Base-by-base conservation (phyloP, 345 rosid species). In the Alliaria petiolata region DNA sequence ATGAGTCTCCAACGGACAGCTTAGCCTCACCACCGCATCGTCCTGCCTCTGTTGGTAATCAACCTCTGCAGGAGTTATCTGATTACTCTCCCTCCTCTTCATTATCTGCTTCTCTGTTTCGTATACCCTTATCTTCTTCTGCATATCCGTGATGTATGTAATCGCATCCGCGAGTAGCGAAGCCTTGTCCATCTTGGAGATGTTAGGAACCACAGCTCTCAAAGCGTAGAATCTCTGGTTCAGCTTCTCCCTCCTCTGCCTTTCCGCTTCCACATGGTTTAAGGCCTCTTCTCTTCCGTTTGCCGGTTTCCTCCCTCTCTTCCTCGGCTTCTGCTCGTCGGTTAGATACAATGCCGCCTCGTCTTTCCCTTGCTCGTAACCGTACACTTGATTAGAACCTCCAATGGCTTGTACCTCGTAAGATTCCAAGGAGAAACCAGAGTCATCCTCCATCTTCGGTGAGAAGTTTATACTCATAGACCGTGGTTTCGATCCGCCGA, bases 131-230 rank as follows among this genome's bases (percentile, higher is more conserved):
- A 91, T 88, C 70, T 87, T 90, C 81, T 25, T 83, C 80, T 87
- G 96, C 76, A 93, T 93, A 64, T 90, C 98, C 0, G 86, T 89
- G 60, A 92, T 90, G 76, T 85, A 88, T 36, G 89, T 75, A 60
- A 92, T 92, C 26, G 98, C 96, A 59, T 92, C 95, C 1, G 96
- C 98, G 4, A 92, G 96, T 7, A 92, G 82, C 13, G 98, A 92
- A 25, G 98, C 96, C 72, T 90, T 90, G 70, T 92, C 98, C 98
- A 92, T 92, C 85, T 90, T 90, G 50, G 98, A 92, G 79, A 90
- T 92, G 80, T 90, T 92, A 14, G 98, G 96, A 16, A 90, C 98
- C 38, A 93, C 95, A 1, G 97, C 93, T 67, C 98, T 78, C 71
- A 90, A 79, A 0, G 97, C 97, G 62, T 95, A 95, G 73, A 95